These are phyloP conservation scores for Penium margaritaceum DNA, from an alignment of 139 green algal species.

Conservation along the genomic window DNA sequence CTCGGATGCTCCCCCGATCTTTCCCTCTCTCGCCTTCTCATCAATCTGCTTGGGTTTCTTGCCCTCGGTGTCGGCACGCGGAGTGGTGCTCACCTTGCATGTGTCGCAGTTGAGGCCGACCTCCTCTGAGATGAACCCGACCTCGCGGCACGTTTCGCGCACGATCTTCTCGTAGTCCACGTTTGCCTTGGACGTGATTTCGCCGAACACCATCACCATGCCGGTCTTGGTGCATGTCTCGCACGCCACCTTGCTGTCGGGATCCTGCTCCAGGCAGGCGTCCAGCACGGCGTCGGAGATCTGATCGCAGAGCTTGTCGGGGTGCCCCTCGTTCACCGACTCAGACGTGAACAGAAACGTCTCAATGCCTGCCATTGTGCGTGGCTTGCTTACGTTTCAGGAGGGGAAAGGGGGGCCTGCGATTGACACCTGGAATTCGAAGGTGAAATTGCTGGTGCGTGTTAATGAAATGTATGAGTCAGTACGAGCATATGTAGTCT, in stretches of 20 bases:
- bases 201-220: constrained; percentile 99
- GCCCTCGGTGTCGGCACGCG: no score
- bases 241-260: constrained; percentile 67
- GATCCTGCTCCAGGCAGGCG: constrained; percentile 75
- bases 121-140: constrained; percentile 90
- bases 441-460: no score
- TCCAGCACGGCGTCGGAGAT: constrained; percentile 97
- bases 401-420: no score
- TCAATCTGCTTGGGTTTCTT: no score
- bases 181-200: constrained; percentile 98
- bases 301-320: constrained; percentile 89
- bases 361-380: no score
- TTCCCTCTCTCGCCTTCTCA: no score
- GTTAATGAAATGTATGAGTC: no score
- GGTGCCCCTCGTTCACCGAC: constrained; percentile 75
- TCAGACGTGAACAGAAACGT: constrained; percentile 94
- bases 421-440: no score
- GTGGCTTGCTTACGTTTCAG: no score
- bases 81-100: constrained; percentile 82
- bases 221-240: constrained; percentile 97
- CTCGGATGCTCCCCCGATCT: no score
- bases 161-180: constrained; percentile 97
- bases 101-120: constrained; percentile 89
- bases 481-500: no score
- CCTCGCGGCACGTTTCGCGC: constrained; percentile 66